Base-by-base conservation (phyloP, 2,329 filamentous ascomycete species). In the Talaromyces rugulosus region DNA sequence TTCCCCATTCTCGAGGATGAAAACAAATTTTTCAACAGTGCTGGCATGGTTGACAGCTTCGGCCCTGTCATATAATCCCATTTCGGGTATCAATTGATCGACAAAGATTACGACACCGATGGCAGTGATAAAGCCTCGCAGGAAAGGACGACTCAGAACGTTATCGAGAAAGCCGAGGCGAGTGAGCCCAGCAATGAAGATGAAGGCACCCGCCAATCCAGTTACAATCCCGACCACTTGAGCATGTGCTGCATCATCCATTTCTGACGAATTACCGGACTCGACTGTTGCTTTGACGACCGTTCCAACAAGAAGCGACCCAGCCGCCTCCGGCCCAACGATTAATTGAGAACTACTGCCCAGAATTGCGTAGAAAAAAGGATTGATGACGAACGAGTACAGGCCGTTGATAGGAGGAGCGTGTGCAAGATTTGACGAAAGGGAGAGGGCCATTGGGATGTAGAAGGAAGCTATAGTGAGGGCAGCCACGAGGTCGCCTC, bases 381-480 rank as follows among this genome's bases (percentile, higher is more conserved):
- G 95, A 63, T 93, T 93, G 79, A 98, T 91, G 65, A 96, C 91
- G 73, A 97, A 98, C 16, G 91, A 87, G 77, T 98, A 99, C 3
- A 99, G 83, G 0, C 95, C 95, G 71, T 96, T 94, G 70, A 98
- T 93, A 0, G 95, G 90, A 8, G 94, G 92, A 1, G 97, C 87
- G 73, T 98, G 95, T 5, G 90, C 92, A 50, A 99, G 87, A 72
- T 98, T 98, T 47, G 91, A 87, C 60, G 95, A 92, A 66, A 96
- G 89, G 0, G 95, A 98, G 14, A 99, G 84, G 0, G 92, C 90
- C 93, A 99, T 97, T 58, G 95, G 95, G 42, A 99, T 89, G 75
- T 99, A 99, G 79, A 99, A 95, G 30, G 93, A 96, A n/a, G 94
- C 91, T 80, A 99, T 89, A n/a, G 95, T 98, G 65, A 98, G 75